Percentiles rank a stretch among this genome's conserved stretches.
Conservation (phyloP, 2,329 filamentous ascomycete species). For the Pezizomycotina sp. region DNA sequence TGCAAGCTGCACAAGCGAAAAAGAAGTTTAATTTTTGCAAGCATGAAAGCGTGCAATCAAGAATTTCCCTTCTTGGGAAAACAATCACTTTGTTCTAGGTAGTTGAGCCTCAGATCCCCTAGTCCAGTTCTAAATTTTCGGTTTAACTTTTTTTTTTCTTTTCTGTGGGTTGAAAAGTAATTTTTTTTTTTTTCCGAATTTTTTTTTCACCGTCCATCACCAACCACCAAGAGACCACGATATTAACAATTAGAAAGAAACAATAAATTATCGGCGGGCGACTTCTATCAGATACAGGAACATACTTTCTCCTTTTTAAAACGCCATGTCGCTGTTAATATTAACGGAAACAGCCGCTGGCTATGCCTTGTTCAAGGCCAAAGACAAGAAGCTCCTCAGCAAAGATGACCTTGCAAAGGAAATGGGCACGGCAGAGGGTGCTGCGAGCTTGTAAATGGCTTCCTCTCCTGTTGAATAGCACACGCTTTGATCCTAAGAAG, state of each 20-base stretch:
- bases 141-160: conserved; percentile 7
- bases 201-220: too few relatives aligned
- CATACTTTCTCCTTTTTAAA: background rate
- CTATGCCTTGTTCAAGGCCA: conserved; percentile 95
- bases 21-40: too few relatives aligned
- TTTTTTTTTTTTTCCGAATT: conserved; percentile 6
- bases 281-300: too few relatives aligned
- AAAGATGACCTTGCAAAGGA: conserved; percentile 62
- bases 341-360: conserved; percentile 88
- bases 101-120: too few relatives aligned
- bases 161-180: conserved; percentile 1
- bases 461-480: background rate
- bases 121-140: conserved; percentile 3
- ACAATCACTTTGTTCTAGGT: conserved; percentile 9
- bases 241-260: too few relatives aligned
- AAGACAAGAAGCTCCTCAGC: conserved; percentile 95
- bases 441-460: conserved; percentile 56
- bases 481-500: too few relatives aligned
- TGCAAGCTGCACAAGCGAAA: too few relatives aligned
- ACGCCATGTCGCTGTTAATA: conserved; percentile 74
- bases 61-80: too few relatives aligned
- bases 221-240: too few relatives aligned
- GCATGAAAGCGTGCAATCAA: too few relatives aligned
- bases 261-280: too few relatives aligned
- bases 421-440: conserved; percentile 62